Base-by-base conservation (phyloP, 2,329 filamentous ascomycete genomes). In the Apiospora kogelbergensis region DNA sequence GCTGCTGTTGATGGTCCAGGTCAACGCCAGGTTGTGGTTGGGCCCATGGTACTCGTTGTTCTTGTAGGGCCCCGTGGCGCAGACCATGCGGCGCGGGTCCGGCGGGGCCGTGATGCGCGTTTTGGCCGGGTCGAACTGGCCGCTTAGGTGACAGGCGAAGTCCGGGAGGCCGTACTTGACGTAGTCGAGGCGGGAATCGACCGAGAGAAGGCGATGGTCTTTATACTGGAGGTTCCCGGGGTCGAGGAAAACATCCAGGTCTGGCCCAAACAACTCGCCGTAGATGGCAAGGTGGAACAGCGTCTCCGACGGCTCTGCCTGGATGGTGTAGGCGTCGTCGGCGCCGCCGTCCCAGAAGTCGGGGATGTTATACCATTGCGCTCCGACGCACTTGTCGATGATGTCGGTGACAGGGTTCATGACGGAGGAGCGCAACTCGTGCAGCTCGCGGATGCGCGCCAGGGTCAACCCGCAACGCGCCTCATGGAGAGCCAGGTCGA, bases 91-190 rank as follows among this genome's bases (percentile, higher is more conserved):
- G 10, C 65, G 74, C 80, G 53, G 72, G 77, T 53, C 75, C 83
- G 3, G 81, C 80, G 69, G 90, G 87, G 74, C 91, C 86, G 15
- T 89, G 22, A 48, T 30, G 48, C 26, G 24, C 26, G 48, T 33
- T 26, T 10, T 30, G 15, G 17, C 17, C 2, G 48, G 48, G 26
- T 57, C 6, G 48, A 20, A 57, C 15, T 33, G 1, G 15, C 48
- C 48, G 26, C 15, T 3, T 2, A 30, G 7, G 26, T 57, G 48
- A 17, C 26, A 33, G 48, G 48, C 48, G 15, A 30, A 66, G 67
- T 70, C 68, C n/a, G 68, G 68, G 48, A 68, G 2, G 46, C 66
- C 42, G 60, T 70, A 70, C 68, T 70, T 68, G 66, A 68, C 40
- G 30, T 68, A 70, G 60, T 68, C 66, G 37, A 70, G 20, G 26